Conservation (phyloP, 305 asterid genomes). For the Solanum hybrid region DNA sequence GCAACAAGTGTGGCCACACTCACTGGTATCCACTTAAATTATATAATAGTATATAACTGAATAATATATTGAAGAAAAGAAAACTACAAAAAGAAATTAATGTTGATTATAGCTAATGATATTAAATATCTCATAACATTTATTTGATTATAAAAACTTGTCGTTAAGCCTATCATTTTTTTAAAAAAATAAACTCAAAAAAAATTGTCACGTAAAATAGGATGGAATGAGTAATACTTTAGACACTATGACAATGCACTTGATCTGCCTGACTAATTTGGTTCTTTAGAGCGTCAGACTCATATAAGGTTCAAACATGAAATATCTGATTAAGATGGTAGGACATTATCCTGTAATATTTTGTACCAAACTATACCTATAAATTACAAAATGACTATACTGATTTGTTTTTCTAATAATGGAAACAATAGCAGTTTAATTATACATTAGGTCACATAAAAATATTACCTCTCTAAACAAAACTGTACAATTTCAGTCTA, state of each 20-base stretch:
- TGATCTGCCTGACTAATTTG: background rate
- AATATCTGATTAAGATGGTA: background rate
- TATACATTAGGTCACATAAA: background rate
- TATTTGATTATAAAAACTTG: background rate
- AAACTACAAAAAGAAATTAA: background rate
- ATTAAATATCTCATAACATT: background rate
- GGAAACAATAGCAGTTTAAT: background rate
- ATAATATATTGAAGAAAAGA: background rate
- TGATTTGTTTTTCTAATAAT: background rate
- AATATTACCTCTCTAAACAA: background rate
- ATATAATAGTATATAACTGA: background rate
- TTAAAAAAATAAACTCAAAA: too few relatives aligned
- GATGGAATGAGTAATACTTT: background rate
- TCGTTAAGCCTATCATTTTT: background rate
- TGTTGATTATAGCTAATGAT: background rate
- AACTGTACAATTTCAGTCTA: background rate
- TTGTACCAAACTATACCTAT: background rate
- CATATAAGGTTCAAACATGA: background rate
- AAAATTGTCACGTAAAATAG: background rate
- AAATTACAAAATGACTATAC: background rate
- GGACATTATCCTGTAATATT: background rate
- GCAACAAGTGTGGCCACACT: background rate
- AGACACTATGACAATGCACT: background rate
- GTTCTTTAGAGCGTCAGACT: fast-evolving
- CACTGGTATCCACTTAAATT: background rate